Conservation (phyloP, 2,329 filamentous ascomycete genomes). For the Aspergillus nomiae region DNA sequence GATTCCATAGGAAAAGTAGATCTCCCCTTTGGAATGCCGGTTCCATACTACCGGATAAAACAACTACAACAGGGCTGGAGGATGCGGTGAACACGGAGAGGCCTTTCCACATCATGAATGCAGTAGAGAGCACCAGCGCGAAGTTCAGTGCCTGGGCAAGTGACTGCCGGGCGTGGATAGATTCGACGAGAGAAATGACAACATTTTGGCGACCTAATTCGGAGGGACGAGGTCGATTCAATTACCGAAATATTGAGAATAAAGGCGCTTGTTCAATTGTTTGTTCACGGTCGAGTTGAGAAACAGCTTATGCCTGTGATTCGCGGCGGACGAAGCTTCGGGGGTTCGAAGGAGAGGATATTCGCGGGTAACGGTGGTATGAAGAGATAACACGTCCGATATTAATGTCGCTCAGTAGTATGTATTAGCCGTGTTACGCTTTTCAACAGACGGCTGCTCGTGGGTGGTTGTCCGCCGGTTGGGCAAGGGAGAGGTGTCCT, state of each 20-base stretch:
- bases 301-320: background rate
- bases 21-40: conserved; percentile 68
- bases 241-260: background rate
- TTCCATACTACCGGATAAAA: conserved; percentile 67
- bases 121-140: conserved; percentile 82
- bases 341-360: conserved; percentile 8
- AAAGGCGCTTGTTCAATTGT: background rate
- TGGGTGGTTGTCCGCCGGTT: background rate
- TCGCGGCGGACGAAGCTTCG: conserved; percentile 8
- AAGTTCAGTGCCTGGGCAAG: conserved; percentile 86
- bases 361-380: background rate
- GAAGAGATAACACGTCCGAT: background rate
- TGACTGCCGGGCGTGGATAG: conserved; percentile 70
- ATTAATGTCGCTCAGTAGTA: background rate
- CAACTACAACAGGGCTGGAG: conserved; percentile 60
- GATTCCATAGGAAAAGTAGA: conserved; percentile 65
- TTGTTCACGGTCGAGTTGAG: background rate
- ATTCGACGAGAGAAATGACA: conserved; percentile 63
- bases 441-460: background rate
- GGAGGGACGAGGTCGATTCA: background rate
- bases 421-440: background rate
- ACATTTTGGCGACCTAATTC: conserved; percentile 55
- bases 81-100: conserved; percentile 77
- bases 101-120: conserved; percentile 95
- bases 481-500: conserved; percentile 8